phyloP scores from a whole-genome alignment of 805 yeast genomes.

The Lipomyces spencermartinsiae region DNA sequence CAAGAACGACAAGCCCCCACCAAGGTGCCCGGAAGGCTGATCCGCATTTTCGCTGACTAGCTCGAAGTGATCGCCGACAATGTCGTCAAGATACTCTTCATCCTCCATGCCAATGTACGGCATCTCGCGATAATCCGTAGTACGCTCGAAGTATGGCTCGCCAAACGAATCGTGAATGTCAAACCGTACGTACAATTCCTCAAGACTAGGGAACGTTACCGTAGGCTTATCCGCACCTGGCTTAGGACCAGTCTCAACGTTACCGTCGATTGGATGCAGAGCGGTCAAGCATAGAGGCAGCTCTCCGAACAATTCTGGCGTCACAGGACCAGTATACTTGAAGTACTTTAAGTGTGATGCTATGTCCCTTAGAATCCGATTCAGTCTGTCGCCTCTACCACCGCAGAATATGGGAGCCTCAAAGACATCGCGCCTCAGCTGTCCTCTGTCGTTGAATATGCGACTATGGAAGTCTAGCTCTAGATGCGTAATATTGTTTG shows the following conservation, averaged over 20 bases:
- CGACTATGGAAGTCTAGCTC: slow-evolving; percentile 3
- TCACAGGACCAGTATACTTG: slow-evolving; percentile 16
- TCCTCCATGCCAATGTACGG: background rate
- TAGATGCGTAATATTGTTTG: background rate
- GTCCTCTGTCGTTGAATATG: background rate
- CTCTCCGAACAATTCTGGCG: slow-evolving; percentile 20
- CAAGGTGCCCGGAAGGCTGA: background rate
- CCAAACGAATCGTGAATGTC: slow-evolving; percentile 17
- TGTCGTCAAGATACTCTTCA: background rate
- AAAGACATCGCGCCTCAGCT: slow-evolving; percentile 10
- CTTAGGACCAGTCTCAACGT: background rate
- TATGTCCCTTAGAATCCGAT: slow-evolving; percentile 1
- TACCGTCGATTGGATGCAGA: background rate
- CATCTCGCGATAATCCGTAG: background rate
- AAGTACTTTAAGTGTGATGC: slow-evolving; percentile 1
- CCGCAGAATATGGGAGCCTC: slow-evolving; percentile 15
- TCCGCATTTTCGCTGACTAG: background rate
- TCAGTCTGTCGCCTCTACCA: slow-evolving; percentile 19
- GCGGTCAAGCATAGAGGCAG: background rate
- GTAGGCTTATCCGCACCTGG: background rate
- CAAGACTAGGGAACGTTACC: slow-evolving; percentile 13
- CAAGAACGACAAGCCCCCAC: slow-evolving; percentile 1
- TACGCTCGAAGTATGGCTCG: slow-evolving; percentile 10
- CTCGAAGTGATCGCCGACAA: background rate
- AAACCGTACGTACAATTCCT: slow-evolving; percentile 6